These are phyloP conservation scores for Canna indica DNA, from an alignment of 176 grass and related monocot genomes.

Conservation along the genomic window DNA sequence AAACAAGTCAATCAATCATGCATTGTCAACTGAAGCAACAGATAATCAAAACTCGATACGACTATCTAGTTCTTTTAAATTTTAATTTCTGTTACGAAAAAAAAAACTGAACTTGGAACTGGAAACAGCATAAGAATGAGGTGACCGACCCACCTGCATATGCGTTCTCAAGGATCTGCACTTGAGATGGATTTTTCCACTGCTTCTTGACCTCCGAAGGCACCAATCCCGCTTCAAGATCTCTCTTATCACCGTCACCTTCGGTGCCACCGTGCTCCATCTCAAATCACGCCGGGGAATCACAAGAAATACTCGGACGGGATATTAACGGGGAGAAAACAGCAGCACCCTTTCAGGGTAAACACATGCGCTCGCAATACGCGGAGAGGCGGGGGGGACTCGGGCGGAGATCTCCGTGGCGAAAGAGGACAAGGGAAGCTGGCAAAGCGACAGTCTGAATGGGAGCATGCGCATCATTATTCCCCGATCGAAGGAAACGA, in stretches of 20 bases:
- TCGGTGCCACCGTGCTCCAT: conserved; percentile 4
- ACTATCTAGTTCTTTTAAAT: background rate
- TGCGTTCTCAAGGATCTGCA: conserved; percentile 17
- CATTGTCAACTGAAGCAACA: background rate
- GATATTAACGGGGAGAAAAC: background rate
- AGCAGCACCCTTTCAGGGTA: background rate
- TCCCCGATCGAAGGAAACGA: background rate
- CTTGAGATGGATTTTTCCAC: conserved; percentile 16
- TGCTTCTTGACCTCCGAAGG: conserved; percentile 9
- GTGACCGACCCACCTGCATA: conserved; percentile 1
- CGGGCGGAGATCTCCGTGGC: background rate
- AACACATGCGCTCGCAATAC: background rate
- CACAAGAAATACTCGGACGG: background rate
- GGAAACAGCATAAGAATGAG: background rate
- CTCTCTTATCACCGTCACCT: background rate
- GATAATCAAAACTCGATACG: background rate
- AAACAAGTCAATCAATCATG: background rate
- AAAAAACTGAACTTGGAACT: background rate
- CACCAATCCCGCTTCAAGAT: background rate
- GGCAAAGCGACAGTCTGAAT: background rate
- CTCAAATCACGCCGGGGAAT: background rate
- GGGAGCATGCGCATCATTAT: conserved; percentile 3
- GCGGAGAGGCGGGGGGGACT: background rate
- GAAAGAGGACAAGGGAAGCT: background rate
- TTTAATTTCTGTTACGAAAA: no score